Conservation (phyloP, 768 basidiomycete species). For the Podaxis mareebaensis region DNA sequence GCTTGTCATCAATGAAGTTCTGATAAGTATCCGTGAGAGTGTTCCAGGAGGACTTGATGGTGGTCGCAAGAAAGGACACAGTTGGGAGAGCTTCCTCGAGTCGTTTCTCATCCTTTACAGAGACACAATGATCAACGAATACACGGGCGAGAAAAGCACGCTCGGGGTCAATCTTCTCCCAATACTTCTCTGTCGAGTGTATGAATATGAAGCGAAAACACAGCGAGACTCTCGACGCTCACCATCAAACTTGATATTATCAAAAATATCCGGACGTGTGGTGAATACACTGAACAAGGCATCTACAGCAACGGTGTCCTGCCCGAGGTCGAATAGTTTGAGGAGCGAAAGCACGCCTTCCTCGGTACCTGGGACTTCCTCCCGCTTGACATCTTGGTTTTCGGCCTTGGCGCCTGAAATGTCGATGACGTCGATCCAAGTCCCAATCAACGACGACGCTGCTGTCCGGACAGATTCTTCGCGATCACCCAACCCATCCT, state of each 20-base stretch:
- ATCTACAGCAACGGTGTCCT: slow-evolving; percentile 67
- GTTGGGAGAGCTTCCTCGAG: slow-evolving; percentile 79
- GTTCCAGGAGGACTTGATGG: slow-evolving; percentile 73
- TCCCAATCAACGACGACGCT: slow-evolving; percentile 67
- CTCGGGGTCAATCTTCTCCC: slow-evolving; percentile 69
- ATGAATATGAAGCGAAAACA: not conserved
- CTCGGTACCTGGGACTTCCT: slow-evolving; percentile 23
- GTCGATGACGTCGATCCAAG: slow-evolving; percentile 72
- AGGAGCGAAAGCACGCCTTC: slow-evolving; percentile 51
- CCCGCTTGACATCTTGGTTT: slow-evolving; percentile 22
- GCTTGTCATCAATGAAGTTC: slow-evolving; percentile 24
- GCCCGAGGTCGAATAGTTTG: slow-evolving; percentile 57
- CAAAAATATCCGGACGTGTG: slow-evolving; percentile 62
- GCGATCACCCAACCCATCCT: slow-evolving; percentile 84
- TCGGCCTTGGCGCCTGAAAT: slow-evolving; percentile 29
- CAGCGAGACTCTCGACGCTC: slow-evolving; percentile 21
- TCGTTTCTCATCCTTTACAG: slow-evolving; percentile 56
- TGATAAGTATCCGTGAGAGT: slow-evolving; percentile 30
- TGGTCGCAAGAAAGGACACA: slow-evolving; percentile 78
- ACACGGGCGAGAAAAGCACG: slow-evolving; percentile 81
- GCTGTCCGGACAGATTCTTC: slow-evolving; percentile 73
- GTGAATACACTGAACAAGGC: slow-evolving; percentile 75
- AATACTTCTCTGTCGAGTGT: slow-evolving; percentile 59
- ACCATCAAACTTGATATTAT: slow-evolving; percentile 72
- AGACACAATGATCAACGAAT: slow-evolving; percentile 76